Conservation (phyloP, 1,284 basidiomycete species). For the Puccinia triticina region DNA sequence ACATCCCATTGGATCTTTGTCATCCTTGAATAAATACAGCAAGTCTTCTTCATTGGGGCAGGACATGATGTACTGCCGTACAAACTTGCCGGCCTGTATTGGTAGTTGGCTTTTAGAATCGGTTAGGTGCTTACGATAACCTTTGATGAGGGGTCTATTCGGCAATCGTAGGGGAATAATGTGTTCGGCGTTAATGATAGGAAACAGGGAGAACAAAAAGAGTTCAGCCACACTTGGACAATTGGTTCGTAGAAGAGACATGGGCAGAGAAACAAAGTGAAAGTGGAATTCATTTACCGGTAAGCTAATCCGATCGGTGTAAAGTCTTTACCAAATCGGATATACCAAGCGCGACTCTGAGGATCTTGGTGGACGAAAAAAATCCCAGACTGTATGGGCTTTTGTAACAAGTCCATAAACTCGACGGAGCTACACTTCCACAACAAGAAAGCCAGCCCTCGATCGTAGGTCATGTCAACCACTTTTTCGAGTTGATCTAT, state of each 20-base stretch:
- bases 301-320: neutral
- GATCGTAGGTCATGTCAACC: neutral
- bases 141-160: neutral
- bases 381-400: constrained; percentile 15
- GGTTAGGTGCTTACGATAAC: constrained; percentile 1
- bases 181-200: neutral
- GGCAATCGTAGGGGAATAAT: neutral
- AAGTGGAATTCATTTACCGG: constrained; percentile 19
- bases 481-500: constrained; percentile 14
- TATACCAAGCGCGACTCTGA: neutral
- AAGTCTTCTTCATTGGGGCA: constrained; percentile 6
- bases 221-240: neutral
- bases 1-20: constrained; percentile 17
- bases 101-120: constrained; percentile 5
- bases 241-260: neutral
- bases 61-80: constrained; percentile 17
- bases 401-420: constrained; percentile 16
- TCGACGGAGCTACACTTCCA: constrained; percentile 1
- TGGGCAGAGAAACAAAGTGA: neutral
- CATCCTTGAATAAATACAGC: constrained; percentile 19
- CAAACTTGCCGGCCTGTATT: neutral
- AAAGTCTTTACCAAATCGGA: constrained; percentile 14
- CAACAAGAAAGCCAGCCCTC: constrained; percentile 2
- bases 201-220: neutral
- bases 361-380: constrained; percentile 13